phyloP scores from a whole-genome alignment of 345 rosid species.

The Acer negundo region DNA sequence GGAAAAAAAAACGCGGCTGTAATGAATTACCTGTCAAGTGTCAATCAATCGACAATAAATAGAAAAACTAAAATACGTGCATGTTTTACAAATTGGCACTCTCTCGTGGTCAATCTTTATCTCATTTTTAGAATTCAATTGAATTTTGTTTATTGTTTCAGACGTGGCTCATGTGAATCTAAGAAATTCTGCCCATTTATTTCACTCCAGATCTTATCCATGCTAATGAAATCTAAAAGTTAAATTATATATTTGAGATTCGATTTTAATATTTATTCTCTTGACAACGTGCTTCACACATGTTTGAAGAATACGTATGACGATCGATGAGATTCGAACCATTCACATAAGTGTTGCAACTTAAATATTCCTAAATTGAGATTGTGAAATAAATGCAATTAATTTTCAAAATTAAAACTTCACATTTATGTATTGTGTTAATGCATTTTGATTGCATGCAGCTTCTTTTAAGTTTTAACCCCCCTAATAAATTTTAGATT shows the following conservation, averaged over 20 bases:
- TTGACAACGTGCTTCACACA: no score
- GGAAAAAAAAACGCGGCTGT: background rate
- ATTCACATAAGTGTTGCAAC: no score
- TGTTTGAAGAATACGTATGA: no score
- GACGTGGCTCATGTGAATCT: no score
- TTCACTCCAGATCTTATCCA: no score
- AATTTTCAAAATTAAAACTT: background rate
- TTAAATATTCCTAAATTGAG: background rate
- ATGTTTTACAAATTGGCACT: background rate
- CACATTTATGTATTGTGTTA: background rate
- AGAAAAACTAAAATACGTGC: background rate
- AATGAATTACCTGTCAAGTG: background rate
- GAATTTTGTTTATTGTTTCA: no score
- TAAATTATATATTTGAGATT: no score
- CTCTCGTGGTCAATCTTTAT: background rate
- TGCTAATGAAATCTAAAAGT: no score
- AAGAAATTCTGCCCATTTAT: no score
- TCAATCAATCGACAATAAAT: background rate
- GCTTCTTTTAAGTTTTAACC: background rate
- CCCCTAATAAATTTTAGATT: background rate
- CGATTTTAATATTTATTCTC: no score
- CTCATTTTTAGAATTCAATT: background rate
- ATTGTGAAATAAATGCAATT: no score
- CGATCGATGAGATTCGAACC: no score
- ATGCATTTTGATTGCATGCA: background rate